These are phyloP conservation scores for Mucuna pruriens DNA, from an alignment of 306 rosid species.

Conservation along the genomic window DNA sequence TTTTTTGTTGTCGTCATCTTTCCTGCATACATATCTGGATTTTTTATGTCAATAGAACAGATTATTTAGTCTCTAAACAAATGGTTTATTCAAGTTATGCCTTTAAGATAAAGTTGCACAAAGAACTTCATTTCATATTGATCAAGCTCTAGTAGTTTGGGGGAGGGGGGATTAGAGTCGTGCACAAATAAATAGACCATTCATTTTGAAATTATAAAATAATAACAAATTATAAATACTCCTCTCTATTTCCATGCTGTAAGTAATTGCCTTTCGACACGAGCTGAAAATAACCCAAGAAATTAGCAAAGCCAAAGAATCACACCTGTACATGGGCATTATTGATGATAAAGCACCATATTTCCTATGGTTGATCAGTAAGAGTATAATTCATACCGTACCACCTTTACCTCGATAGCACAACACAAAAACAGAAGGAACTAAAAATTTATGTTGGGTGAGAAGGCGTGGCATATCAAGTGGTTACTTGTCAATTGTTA, in stretches of 20 bases:
- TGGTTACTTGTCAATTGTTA: conserved; percentile 46
- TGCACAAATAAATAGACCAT: not conserved
- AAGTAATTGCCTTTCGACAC: conserved; percentile 18
- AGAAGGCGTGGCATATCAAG: conserved; percentile 24
- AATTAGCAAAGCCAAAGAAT: conserved; percentile 27
- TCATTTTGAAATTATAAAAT: conserved; percentile 9
- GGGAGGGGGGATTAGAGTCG: not conserved
- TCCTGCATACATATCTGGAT: not conserved
- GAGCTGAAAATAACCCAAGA: conserved; percentile 19
- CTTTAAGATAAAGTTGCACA: not conserved
- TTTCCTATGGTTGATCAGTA: conserved; percentile 31
- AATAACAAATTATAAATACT: not conserved
- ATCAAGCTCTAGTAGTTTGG: conserved; percentile 9
- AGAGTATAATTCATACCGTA: not conserved
- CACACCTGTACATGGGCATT: conserved; percentile 46
- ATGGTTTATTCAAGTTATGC: not conserved
- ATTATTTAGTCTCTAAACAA: not conserved
- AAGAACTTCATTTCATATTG: not conserved
- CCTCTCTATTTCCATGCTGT: not conserved
- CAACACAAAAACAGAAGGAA: conserved; percentile 28
- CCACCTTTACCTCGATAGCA: conserved; percentile 18
- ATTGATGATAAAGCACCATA: conserved; percentile 18
- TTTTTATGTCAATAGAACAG: not conserved
- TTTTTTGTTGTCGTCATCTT: not conserved
- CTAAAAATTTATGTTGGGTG: not conserved